Conservation (phyloP, 257 asterid species). For the Solanum ahanhuiri region DNA sequence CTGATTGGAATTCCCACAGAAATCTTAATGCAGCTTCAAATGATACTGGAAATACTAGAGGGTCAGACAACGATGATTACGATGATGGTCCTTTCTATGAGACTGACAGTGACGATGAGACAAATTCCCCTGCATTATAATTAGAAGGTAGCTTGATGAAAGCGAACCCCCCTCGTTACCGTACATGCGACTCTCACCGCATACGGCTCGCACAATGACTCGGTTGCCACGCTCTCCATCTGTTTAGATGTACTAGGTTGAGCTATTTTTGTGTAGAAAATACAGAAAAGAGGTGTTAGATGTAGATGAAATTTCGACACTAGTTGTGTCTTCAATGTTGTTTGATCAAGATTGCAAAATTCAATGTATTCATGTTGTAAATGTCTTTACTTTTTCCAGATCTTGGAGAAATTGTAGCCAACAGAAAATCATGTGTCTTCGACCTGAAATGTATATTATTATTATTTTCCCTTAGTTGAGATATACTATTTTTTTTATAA, state of each 20-base stretch:
- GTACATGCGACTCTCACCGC: too few relatives aligned
- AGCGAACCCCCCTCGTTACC: not conserved
- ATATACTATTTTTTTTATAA: not conserved
- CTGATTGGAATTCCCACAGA: constrained; percentile 88
- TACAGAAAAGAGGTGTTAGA: not conserved
- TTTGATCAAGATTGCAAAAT: not conserved
- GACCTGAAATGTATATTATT: not conserved
- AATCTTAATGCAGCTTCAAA: constrained; percentile 35
- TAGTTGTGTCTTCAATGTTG: not conserved
- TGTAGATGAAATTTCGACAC: not conserved
- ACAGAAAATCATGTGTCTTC: not conserved
- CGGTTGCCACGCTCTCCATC: not conserved
- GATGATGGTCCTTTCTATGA: constrained; percentile 6
- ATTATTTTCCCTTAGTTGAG: not conserved
- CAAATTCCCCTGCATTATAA: not conserved
- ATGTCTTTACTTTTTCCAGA: not conserved
- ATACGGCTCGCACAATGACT: too few relatives aligned
- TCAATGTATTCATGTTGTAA: not conserved
- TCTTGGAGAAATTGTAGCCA: not conserved
- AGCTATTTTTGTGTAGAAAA: not conserved
- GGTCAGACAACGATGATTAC: constrained; percentile 5
- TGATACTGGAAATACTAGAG: constrained; percentile 14
- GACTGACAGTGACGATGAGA: constrained; percentile 20
- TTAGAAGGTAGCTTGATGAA: not conserved
- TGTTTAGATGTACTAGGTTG: not conserved